phyloP scores from a whole-genome alignment of 2,329 filamentous ascomycete species.

The Fusarium beomiforme region DNA sequence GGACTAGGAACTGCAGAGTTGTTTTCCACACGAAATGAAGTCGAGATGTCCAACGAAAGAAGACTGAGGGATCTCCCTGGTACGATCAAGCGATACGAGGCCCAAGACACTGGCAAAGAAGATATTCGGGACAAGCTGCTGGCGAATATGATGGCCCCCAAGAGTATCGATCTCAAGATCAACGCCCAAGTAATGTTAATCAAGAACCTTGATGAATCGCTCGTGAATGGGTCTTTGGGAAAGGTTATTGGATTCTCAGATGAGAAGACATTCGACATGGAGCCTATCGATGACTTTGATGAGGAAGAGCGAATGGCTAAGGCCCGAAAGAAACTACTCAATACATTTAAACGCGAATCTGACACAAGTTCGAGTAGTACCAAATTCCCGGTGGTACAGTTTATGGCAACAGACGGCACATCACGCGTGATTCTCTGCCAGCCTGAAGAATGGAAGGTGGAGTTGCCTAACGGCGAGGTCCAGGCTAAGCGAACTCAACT shows the following conservation, averaged over 20 bases:
- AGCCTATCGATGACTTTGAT: slow-evolving; percentile 53
- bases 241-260: slow-evolving; percentile 69
- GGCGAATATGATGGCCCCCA: slow-evolving; percentile 92
- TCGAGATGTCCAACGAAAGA: slow-evolving; percentile 83
- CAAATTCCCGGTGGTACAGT: slow-evolving; percentile 86
- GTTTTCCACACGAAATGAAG: slow-evolving; percentile 90
- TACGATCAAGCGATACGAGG: slow-evolving; percentile 73
- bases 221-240: slow-evolving; percentile 95
- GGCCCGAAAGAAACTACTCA: slow-evolving; percentile 64
- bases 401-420: slow-evolving; percentile 80
- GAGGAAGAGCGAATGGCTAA: slow-evolving; percentile 56
- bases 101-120: slow-evolving; percentile 79
- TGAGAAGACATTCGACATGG: slow-evolving; percentile 52
- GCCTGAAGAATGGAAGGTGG: slow-evolving; percentile 94
- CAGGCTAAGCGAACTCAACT: slow-evolving; percentile 86
- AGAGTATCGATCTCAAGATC: slow-evolving; percentile 81
- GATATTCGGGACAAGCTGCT: slow-evolving; percentile 79
- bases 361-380: slow-evolving; percentile 59
- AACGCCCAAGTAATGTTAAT: slow-evolving; percentile 99
- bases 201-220: slow-evolving; percentile 94
- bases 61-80: slow-evolving; percentile 80
- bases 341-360: slow-evolving; percentile 56
- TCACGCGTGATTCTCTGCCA: slow-evolving; percentile 74
- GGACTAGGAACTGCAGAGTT: slow-evolving; percentile 80
- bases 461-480: slow-evolving; percentile 93